Conservation (phyloP, 2,329 filamentous ascomycete genomes). For the Neofusicoccum sp. region DNA sequence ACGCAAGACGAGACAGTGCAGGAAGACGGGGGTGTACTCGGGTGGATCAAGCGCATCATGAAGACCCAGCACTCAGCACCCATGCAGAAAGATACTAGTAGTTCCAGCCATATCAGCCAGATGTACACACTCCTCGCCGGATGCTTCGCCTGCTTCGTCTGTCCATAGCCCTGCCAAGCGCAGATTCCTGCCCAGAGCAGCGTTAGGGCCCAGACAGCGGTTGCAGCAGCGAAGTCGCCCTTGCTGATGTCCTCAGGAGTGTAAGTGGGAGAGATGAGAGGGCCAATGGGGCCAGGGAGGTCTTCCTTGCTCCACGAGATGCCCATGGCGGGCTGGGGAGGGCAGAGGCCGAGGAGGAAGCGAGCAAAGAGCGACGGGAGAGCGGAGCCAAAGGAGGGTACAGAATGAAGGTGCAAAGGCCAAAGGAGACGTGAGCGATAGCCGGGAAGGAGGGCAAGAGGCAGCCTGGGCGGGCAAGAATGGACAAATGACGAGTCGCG, state of each 20-base stretch:
- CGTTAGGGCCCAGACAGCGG: constrained; percentile 34
- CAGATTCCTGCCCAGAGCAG: constrained; percentile 32
- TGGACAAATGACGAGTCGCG: background rate
- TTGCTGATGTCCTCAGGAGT: constrained; percentile 32
- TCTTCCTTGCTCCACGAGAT: constrained; percentile 1
- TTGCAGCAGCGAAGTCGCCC: constrained; percentile 37
- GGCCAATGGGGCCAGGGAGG: constrained; percentile 24
- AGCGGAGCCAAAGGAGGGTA: too few relatives aligned
- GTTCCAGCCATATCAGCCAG: constrained; percentile 54
- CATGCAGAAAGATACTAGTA: constrained; percentile 48
- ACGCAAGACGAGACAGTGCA: too few relatives aligned
- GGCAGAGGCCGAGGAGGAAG: background rate
- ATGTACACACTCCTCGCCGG: constrained; percentile 46
- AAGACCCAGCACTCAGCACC: constrained; percentile 44
- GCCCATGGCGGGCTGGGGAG: background rate
- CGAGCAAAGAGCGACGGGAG: background rate
- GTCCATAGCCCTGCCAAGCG: constrained; percentile 37
- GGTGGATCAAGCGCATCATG: constrained; percentile 35
- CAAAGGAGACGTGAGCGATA: background rate
- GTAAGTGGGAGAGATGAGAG: constrained; percentile 30
- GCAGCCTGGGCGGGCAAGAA: background rate
- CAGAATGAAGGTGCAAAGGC: background rate
- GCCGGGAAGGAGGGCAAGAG: background rate
- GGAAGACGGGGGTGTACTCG: constrained; percentile 31
- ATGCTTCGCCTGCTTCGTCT: constrained; percentile 32